Evolutionary conservation across 2,329 filamentous ascomycete species (phyloP), one percentile per base, ranked within the genome.

Genomic region (Graphilbum ipis-grandicollis): DNA sequence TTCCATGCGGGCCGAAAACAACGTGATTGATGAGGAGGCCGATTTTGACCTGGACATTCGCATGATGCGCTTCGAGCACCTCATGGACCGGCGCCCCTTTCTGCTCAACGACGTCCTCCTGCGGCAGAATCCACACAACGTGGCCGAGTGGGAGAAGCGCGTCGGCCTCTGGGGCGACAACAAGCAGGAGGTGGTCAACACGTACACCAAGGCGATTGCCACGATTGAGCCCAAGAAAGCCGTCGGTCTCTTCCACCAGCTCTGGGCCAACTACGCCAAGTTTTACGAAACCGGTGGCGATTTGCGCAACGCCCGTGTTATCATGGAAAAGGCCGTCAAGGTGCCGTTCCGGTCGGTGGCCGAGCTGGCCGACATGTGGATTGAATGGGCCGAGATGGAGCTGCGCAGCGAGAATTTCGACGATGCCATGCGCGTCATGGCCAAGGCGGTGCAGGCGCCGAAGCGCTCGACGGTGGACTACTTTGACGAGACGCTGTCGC

Each of bases 401-500:
- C 66, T 98, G 34, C 79, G 90, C 34, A 85, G 85, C 50, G 86
- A 96, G 50, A 92, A 96, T 52, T 94, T 96, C 45, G 86, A 96
- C 52, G 79, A 82, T 49, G 90, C 92, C 3, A 79, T 94, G 43
- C 79, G 79, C 42, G 88, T 98, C 52, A 94, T 98, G 86, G 82
- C 83, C 30, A 96, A 93, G 56, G 90, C 90, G 15, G 88, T 90
- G 5, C 86, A 93, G 55, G 83, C 90, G n/a, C 86, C 90, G 0
- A 96, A 96, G 57, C 68, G 84, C 45, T 94, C 88, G n/a, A 92
- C 76, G 2, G 85, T 98, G n/a, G 90, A 98, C 60, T 98, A 96
- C 54, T 98, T 96, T 51, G 90, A 98, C 53, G 92, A 98, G 53
- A 84, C 73, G 0, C 63, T 98, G 7, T 85, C 84, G 2, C 88